Evolutionary conservation across 2,329 filamentous ascomycete genomes (phyloP).

Genomic region (Apiospora saccharicola): DNA sequence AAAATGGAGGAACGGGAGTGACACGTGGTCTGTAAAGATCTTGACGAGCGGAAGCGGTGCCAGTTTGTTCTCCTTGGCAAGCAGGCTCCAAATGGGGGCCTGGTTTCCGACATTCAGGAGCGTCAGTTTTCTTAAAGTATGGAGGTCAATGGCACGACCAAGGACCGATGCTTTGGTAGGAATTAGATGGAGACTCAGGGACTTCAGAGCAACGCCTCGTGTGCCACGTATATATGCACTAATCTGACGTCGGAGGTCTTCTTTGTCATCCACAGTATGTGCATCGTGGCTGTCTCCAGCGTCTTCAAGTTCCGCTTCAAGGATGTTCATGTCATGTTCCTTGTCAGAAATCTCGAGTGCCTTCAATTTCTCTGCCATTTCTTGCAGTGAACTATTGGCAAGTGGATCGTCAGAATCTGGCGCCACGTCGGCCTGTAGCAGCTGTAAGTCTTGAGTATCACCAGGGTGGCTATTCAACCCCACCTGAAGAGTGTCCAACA

Average conservation of each 20-base stretch:
- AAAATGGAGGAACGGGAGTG: conserved; percentile 59
- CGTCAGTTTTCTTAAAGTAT: conserved; percentile 62
- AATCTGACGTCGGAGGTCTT: conserved; percentile 41
- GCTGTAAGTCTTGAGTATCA: not conserved
- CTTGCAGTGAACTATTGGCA: conserved; percentile 27
- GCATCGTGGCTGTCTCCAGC: conserved; percentile 42
- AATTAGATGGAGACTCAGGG: conserved; percentile 64
- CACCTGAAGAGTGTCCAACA: not conserved
- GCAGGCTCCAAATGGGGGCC: conserved; percentile 63
- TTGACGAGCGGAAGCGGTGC: conserved; percentile 60
- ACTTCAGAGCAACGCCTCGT: conserved; percentile 63
- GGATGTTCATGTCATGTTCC: conserved; percentile 44
- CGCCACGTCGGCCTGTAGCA: not conserved
- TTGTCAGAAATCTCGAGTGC: conserved; percentile 44
- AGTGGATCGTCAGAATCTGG: not conserved
- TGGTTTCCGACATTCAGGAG: conserved; percentile 71
- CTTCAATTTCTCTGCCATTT: conserved; percentile 27
- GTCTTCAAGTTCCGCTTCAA: conserved; percentile 48
- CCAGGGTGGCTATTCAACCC: not conserved
- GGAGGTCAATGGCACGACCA: conserved; percentile 62
- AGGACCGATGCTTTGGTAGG: conserved; percentile 67
- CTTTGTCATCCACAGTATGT: conserved; percentile 19
- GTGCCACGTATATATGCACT: conserved; percentile 64
- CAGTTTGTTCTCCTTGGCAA: conserved; percentile 61
- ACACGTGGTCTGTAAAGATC: conserved; percentile 71